phyloP scores from a whole-genome alignment of 345 rosid species.

The Salix exigua region DNA sequence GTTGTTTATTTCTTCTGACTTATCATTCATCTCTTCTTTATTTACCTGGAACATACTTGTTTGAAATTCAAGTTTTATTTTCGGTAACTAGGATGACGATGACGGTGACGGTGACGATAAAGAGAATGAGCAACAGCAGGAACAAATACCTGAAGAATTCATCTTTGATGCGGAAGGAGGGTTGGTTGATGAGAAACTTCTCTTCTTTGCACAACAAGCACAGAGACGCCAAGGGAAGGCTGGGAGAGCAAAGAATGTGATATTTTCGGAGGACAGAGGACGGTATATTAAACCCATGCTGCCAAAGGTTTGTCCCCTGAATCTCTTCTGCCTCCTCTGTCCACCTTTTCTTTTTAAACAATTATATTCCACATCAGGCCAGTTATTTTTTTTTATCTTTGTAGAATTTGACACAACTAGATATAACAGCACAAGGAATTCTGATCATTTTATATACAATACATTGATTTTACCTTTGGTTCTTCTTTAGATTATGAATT shows the following conservation, averaged over 20 bases:
- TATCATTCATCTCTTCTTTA: background rate
- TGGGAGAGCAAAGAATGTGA: conserved; percentile 96
- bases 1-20: background rate
- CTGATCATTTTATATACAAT: background rate
- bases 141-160: conserved; percentile 92
- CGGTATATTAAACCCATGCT: conserved; percentile 97
- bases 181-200: conserved; percentile 92
- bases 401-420: too few relatives aligned
- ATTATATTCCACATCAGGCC: too few relatives aligned
- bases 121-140: conserved; percentile 89
- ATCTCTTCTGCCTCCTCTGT: background rate
- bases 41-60: background rate
- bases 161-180: conserved; percentile 99
- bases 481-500: background rate
- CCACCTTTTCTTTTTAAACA: background rate
- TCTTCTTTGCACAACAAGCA: conserved; percentile 96
- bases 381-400: too few relatives aligned
- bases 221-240: conserved; percentile 87
- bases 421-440: too few relatives aligned
- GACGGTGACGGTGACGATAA: conserved; percentile 25
- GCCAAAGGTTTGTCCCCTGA: conserved; percentile 64
- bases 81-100: conserved; percentile 59
- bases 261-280: conserved; percentile 96
- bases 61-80: conserved; percentile 19
- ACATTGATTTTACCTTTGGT: background rate